phyloP scores from a whole-genome alignment of 306 rosid genomes.

The Vachellia pachyceras region DNA sequence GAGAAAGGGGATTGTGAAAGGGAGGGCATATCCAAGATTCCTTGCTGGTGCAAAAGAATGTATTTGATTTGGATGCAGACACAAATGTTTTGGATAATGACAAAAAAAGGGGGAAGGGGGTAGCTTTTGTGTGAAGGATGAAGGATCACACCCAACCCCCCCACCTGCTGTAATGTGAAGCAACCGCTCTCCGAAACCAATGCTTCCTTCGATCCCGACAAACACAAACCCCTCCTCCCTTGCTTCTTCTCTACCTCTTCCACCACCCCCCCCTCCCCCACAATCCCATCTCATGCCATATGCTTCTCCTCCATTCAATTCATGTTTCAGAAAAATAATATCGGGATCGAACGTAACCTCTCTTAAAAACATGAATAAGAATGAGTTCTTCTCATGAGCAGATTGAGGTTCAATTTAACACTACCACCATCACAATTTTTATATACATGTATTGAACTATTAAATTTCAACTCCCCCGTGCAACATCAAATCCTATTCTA shows the following conservation, averaged over 20 bases:
- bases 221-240: neutral
- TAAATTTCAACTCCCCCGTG: neutral
- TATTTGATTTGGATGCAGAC: too few species aligned
- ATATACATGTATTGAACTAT: neutral
- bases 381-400: neutral
- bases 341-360: too few species aligned
- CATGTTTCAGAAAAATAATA: neutral
- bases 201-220: slow-evolving; percentile 7
- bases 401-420: neutral
- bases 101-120: neutral
- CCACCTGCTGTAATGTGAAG: slow-evolving; percentile 11
- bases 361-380: neutral
- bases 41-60: too few species aligned
- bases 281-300: too few species aligned
- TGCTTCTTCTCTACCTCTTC: neutral
- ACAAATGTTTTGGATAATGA: too few species aligned
- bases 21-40: too few species aligned
- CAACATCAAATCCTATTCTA: neutral
- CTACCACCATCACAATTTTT: neutral
- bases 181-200: slow-evolving; percentile 8
- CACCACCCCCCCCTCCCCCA: too few species aligned
- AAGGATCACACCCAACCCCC: too few species aligned
- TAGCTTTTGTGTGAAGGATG: slow-evolving; percentile 1
- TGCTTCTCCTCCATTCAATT: neutral
- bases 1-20: too few species aligned